Evolutionary conservation across 2,329 filamentous ascomycete species (phyloP).

Genomic region (Nannizziopsis barbatae): DNA sequence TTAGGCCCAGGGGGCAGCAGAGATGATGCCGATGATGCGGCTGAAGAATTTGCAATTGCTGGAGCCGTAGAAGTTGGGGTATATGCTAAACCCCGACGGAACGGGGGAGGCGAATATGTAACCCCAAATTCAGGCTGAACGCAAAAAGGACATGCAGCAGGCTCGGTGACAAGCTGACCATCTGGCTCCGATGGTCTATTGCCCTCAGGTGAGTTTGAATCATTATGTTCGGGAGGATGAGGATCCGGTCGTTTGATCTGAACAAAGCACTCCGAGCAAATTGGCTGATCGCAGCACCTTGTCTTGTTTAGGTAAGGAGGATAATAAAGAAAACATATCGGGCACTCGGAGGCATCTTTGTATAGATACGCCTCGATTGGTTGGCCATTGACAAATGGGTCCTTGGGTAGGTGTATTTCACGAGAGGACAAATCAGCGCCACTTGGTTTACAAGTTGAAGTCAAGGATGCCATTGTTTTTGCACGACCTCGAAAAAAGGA

Average conservation of each 20-base stretch:
- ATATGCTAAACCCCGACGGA: slow-evolving; percentile 71
- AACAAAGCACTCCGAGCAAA: slow-evolving; percentile 97
- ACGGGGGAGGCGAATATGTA: slow-evolving; percentile 83
- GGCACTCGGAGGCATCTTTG: slow-evolving; percentile 80
- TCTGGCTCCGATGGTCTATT: slow-evolving; percentile 37
- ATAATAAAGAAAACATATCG: slow-evolving; percentile 93
- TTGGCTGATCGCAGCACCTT: slow-evolving; percentile 86
- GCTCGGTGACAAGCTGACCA: slow-evolving; percentile 70
- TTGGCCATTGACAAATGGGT: slow-evolving; percentile 89
- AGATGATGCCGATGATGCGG: slow-evolving; percentile 79
- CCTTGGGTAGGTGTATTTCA: slow-evolving; percentile 67
- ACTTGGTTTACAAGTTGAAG: slow-evolving; percentile 63
- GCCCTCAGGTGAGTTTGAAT: slow-evolving; percentile 32
- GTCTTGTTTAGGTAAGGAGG: slow-evolving; percentile 90
- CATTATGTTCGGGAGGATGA: slow-evolving; percentile 69
- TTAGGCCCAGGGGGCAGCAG: slow-evolving; percentile 48
- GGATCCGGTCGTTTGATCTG: slow-evolving; percentile 94
- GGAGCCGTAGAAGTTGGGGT: slow-evolving; percentile 42
- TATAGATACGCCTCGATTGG: slow-evolving; percentile 87
- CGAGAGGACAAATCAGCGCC: slow-evolving; percentile 63
- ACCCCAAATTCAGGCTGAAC: slow-evolving; percentile 91
- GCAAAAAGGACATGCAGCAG: slow-evolving; percentile 87
- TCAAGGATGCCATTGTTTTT: slow-evolving; percentile 75
- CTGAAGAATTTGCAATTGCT: slow-evolving; percentile 49
- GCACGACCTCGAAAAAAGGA: slow-evolving; percentile 66